Percentiles rank a stretch among this genome's conserved stretches.
phyloP scores from a whole-genome alignment of 2,329 filamentous ascomycete species.

The Penicillium sp. region DNA sequence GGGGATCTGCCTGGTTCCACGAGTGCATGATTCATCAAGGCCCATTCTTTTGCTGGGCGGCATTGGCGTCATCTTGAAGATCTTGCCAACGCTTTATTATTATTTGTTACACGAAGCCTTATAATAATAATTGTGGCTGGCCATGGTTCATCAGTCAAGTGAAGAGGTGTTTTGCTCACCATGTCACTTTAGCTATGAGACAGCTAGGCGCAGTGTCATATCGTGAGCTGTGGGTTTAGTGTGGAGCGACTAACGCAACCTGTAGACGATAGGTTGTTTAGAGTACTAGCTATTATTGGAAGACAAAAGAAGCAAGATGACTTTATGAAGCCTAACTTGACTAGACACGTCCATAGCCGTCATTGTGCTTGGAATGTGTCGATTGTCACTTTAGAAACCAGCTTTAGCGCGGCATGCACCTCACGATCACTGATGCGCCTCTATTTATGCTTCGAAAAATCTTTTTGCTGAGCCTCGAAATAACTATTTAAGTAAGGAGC shows the following conservation, averaged over 20 bases:
- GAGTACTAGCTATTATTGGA: background rate
- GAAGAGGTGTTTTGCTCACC: background rate
- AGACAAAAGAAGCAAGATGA: background rate
- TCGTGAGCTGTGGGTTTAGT: background rate
- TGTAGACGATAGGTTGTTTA: background rate
- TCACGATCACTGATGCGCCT: background rate
- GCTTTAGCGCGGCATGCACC: background rate
- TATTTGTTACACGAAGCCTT: background rate
- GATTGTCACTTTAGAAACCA: background rate
- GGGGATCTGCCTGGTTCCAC: slow-evolving; percentile 27
- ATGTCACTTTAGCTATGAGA: background rate
- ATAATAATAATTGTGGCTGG: background rate
- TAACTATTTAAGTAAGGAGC: background rate
- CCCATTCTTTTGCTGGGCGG: slow-evolving; percentile 15
- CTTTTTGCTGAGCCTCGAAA: background rate
- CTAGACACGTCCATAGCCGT: background rate
- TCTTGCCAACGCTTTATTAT: background rate
- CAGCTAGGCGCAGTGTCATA: background rate
- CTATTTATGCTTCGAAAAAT: background rate
- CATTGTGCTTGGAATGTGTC: background rate
- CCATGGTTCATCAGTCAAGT: background rate
- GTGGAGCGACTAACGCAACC: background rate
- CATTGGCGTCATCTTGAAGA: slow-evolving; percentile 18
- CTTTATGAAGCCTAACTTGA: background rate
- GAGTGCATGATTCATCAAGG: slow-evolving; percentile 34